Percentiles rank a stretch among this genome's conserved stretches.
Conservation (phyloP, 768 basidiomycete species). For the Amanita fuliginea region DNA sequence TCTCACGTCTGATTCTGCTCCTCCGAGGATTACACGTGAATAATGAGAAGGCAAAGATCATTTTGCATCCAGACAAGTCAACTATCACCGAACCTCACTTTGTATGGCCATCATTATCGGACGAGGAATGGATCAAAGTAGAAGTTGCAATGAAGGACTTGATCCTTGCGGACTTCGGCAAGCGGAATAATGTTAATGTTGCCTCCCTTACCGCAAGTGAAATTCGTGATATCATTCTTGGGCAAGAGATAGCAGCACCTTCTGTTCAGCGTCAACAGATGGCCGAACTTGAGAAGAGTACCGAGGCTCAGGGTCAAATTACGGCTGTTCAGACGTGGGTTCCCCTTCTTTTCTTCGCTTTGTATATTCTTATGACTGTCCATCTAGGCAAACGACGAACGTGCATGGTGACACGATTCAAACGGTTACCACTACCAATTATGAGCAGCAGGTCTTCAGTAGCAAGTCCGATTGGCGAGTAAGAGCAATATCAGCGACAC, state of each 20-base stretch:
- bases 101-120: conserved; percentile 88
- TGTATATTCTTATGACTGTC: conserved; percentile 6
- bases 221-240: conserved; percentile 95
- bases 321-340: conserved; percentile 86
- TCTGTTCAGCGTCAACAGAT: conserved; percentile 97
- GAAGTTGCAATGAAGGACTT: conserved; percentile 98
- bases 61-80: conserved; percentile 92
- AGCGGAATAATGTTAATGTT: conserved; percentile 97
- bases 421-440: conserved; percentile 93
- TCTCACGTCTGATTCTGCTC: conserved; percentile 94
- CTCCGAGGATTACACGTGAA: conserved; percentile 97
- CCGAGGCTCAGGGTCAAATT: conserved; percentile 89
- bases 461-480: conserved; percentile 99
- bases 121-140: conserved; percentile 98
- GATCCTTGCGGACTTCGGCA: conserved; percentile 96
- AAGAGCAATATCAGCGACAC: conserved; percentile 94
- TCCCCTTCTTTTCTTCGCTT: background rate
- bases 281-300: conserved; percentile 96
- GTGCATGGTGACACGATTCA: conserved; percentile 95
- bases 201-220: conserved; percentile 95
- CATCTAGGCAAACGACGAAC: conserved; percentile 80
- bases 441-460: conserved; percentile 98
- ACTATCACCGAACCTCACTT: conserved; percentile 97
- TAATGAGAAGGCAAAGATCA: conserved; percentile 99
- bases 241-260: conserved; percentile 95